Conservation (phyloP, 306 rosid species). For the Cyclanthera cordifolia region DNA sequence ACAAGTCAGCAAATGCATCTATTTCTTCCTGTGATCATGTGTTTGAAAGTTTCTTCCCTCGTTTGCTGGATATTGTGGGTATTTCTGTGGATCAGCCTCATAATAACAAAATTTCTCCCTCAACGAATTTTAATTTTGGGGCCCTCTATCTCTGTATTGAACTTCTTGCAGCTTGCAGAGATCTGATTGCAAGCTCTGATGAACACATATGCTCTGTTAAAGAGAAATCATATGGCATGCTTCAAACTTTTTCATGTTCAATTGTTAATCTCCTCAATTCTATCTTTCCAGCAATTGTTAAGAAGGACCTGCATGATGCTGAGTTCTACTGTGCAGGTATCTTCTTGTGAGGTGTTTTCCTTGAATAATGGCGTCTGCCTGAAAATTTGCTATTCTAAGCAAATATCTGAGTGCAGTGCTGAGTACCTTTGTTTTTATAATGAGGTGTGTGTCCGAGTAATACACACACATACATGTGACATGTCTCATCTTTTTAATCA, state of each 20-base stretch:
- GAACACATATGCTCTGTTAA: constrained; percentile 25
- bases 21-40: constrained; percentile 50
- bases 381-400: not conserved
- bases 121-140: constrained; percentile 41
- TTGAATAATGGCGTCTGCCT: constrained; percentile 1
- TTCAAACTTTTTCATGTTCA: constrained; percentile 36
- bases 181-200: constrained; percentile 33
- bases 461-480: not conserved
- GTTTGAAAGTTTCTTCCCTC: constrained; percentile 47
- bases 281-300: constrained; percentile 29
- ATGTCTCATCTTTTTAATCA: not conserved
- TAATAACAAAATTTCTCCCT: constrained; percentile 19
- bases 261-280: constrained; percentile 49
- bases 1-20: constrained; percentile 41
- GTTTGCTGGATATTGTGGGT: constrained; percentile 41
- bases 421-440: not conserved
- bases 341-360: constrained; percentile 12
- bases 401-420: not conserved
- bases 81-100: constrained; percentile 24
- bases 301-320: constrained; percentile 27
- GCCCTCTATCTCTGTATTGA: constrained; percentile 72
- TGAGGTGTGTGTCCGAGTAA: not conserved
- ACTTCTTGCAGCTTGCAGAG: constrained; percentile 54
- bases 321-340: constrained; percentile 63
- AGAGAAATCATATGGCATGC: constrained; percentile 35